Evolutionary conservation across 192 early-diverging fungal species (phyloP).

Genomic region (Linnemannia elongata): DNA sequence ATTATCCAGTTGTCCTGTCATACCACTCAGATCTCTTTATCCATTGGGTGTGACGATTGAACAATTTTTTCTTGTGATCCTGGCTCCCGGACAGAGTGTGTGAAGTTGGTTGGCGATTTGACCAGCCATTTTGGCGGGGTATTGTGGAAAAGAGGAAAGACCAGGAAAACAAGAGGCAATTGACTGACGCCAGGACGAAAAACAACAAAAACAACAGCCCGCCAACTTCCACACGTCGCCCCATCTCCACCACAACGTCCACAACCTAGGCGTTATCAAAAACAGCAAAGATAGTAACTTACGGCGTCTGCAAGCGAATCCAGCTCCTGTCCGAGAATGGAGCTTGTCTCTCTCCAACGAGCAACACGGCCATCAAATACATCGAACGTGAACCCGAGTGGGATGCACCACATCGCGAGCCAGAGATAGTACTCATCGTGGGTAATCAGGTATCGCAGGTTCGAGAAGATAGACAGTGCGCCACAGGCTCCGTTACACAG

Average conservation of each 20-base stretch:
- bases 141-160: background rate
- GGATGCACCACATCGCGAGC: slow-evolving; percentile 76
- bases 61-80: background rate
- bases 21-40: background rate
- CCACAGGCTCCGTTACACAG: slow-evolving; percentile 89
- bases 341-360: slow-evolving; percentile 81
- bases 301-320: slow-evolving; percentile 92
- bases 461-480: slow-evolving; percentile 76
- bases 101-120: background rate
- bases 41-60: background rate
- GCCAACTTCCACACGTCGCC: background rate
- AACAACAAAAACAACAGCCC: slow-evolving; percentile 1
- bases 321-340: slow-evolving; percentile 89
- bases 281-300: slow-evolving; percentile 9
- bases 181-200: background rate
- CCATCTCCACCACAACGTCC: background rate
- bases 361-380: slow-evolving; percentile 86
- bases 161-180: background rate
- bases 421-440: slow-evolving; percentile 73
- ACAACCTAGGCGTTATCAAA: background rate
- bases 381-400: slow-evolving; percentile 78
- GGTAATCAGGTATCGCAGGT: slow-evolving; percentile 78
- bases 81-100: background rate
- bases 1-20: background rate
- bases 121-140: background rate